These are phyloP conservation scores for Spatholobus suberectus DNA, from an alignment of 306 rosid genomes.

Conservation along the genomic window DNA sequence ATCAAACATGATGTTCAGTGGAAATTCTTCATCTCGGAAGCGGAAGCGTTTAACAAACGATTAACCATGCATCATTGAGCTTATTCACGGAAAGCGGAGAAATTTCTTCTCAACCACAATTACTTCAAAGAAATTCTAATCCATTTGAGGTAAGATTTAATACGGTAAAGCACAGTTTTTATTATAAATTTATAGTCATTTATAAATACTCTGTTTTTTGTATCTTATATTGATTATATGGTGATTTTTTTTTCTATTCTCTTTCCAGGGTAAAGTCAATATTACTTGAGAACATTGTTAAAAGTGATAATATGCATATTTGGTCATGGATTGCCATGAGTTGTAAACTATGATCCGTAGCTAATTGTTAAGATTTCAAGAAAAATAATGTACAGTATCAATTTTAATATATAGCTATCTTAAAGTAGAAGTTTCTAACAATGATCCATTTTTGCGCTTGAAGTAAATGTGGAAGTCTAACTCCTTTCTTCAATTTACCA, in stretches of 20 bases:
- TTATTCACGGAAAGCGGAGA: neutral
- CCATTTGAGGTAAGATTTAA: neutral
- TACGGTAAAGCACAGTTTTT: neutral
- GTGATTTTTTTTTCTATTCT: neutral
- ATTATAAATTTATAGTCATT: neutral
- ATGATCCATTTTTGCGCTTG: too few species aligned
- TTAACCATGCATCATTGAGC: neutral
- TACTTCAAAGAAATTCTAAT: neutral
- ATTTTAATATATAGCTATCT: too few species aligned
- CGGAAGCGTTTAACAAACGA: neutral
- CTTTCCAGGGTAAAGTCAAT: too few species aligned
- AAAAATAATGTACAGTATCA: too few species aligned
- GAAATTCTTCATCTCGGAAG: neutral
- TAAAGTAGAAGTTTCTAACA: too few species aligned
- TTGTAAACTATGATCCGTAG: too few species aligned
- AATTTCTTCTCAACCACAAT: neutral
- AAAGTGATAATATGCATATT: too few species aligned
- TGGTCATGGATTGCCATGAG: too few species aligned
- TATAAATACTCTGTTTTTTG: neutral
- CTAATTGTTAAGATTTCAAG: too few species aligned
- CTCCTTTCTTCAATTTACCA: too few species aligned
- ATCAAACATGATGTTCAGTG: neutral
- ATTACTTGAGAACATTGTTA: too few species aligned
- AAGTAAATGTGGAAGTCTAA: too few species aligned
- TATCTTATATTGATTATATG: neutral